phyloP scores from a whole-genome alignment of 2,329 filamentous ascomycete genomes.

The Botrytis paeoniae region DNA sequence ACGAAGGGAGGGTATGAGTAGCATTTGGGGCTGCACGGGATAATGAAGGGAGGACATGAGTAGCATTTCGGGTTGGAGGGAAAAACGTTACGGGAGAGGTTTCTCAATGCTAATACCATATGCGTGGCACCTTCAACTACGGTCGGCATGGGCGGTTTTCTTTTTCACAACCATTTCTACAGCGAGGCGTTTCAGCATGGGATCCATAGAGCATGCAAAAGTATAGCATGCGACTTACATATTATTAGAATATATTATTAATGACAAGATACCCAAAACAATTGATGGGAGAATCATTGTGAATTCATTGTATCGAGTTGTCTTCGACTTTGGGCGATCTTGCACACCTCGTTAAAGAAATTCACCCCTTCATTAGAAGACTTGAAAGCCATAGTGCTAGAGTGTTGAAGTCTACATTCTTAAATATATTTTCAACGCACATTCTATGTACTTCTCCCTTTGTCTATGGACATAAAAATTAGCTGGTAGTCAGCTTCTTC shows the following conservation, averaged over 20 bases:
- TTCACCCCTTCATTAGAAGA: background rate
- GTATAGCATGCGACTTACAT: background rate
- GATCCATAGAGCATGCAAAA: background rate
- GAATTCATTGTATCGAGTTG: too few relatives aligned
- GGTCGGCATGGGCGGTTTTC: background rate
- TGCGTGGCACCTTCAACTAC: background rate
- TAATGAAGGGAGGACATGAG: fast-evolving
- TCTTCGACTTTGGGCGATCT: background rate
- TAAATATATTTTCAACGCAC: background rate
- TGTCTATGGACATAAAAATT: background rate
- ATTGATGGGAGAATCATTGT: background rate
- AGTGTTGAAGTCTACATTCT: background rate
- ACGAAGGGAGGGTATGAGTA: too few relatives aligned
- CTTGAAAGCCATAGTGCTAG: background rate
- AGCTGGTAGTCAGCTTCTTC: background rate
- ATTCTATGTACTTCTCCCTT: too few relatives aligned
- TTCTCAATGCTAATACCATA: background rate
- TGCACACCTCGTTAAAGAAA: background rate
- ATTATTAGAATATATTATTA: background rate
- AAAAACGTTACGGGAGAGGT: background rate
- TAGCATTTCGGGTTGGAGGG: background rate
- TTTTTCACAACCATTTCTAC: background rate
- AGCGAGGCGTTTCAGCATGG: background rate
- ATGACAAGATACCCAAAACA: background rate
- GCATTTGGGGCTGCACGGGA: background rate